Base-by-base conservation (phyloP, 2,329 filamentous ascomycete species). In the Alternaria gaisen region DNA sequence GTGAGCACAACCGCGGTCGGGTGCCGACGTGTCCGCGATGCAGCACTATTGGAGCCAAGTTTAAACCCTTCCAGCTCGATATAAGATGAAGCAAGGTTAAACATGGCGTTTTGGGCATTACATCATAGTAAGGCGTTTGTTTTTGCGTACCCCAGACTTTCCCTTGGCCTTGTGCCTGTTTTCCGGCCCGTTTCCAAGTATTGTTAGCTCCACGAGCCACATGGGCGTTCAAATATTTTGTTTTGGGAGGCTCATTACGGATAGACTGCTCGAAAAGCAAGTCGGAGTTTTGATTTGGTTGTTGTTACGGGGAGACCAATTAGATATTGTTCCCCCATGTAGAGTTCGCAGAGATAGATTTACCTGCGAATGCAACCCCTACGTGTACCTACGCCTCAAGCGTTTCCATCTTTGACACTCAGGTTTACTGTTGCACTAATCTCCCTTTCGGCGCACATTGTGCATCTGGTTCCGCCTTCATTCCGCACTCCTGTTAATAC, bases 1-100 rank as follows among this genome's bases (percentile, higher is more conserved):
- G 86, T 69, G 91, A 93, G 76, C 90, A 93, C 76, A 88, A 74
- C 32, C 74, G 90, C 52, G 90, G 91, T 12, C 82, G 90, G 63
- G 87, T 90, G 72, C 91, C 80, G 43, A 77, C 91, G 76, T 95
- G 92, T 80, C 91, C 92, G 59, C 86, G 89, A 66, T 95, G 92
- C 76, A 90, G 89, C 56, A 92, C 90, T 40, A 90, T 94, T 64
- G 91, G 91, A 56, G 90, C 90, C 54, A 87, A 89, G 63, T 94
- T 93, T 80, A 94, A 94, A 80, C 91, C 91, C 42, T 94, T 95
- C 79, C 91, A 94, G 80, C 83, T 95, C 75, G 91, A 94, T 74
- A 90, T 95, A 64, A 84, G 90, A 83, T 92, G 82, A 88, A 46
- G 26, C 32, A 34, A n/a, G 40, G 58, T 52, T 47, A 38, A 10